These are phyloP conservation scores for Boletus sp. DNA, from an alignment of 768 basidiomycete genomes.

Conservation along the genomic window DNA sequence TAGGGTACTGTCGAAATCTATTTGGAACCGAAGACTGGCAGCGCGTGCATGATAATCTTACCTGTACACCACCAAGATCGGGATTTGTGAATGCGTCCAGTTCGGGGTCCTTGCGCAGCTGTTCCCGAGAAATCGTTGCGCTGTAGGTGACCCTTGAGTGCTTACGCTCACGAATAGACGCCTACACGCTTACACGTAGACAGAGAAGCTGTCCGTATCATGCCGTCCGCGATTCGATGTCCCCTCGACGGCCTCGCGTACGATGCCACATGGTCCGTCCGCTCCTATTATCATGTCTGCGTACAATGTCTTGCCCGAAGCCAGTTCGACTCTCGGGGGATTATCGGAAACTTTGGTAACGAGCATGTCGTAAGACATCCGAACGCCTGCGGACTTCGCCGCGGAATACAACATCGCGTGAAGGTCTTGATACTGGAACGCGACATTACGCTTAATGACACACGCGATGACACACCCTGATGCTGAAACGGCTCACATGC, in stretches of 20 bases:
- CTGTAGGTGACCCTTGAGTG: constrained; percentile 24
- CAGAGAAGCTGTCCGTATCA: constrained; percentile 26
- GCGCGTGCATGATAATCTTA: neutral
- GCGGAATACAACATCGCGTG: constrained; percentile 45
- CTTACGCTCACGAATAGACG: neutral
- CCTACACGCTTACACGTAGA: constrained; percentile 42
- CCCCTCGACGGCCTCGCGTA: constrained; percentile 32
- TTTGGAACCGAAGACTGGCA: neutral
- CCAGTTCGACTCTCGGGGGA: constrained; percentile 32
- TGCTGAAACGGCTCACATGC: constrained; percentile 37
- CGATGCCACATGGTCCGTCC: constrained; percentile 50
- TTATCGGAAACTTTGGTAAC: constrained; percentile 33
- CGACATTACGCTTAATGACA: neutral
- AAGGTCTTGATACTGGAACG: constrained; percentile 51
- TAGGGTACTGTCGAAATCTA: constrained; percentile 10
- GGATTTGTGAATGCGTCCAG: constrained; percentile 26
- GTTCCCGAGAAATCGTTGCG: constrained; percentile 39
- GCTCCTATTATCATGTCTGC: constrained; percentile 58
- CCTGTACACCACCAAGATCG: constrained; percentile 15
- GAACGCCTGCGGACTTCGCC: constrained; percentile 46
- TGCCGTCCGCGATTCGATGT: constrained; percentile 16
- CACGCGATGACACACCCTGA: neutral
- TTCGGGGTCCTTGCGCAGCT: constrained; percentile 40
- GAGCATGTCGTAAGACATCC: constrained; percentile 41
- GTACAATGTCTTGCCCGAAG: constrained; percentile 40